Conservation (phyloP, 768 basidiomycete species). For the Kwoniella sp. region DNA sequence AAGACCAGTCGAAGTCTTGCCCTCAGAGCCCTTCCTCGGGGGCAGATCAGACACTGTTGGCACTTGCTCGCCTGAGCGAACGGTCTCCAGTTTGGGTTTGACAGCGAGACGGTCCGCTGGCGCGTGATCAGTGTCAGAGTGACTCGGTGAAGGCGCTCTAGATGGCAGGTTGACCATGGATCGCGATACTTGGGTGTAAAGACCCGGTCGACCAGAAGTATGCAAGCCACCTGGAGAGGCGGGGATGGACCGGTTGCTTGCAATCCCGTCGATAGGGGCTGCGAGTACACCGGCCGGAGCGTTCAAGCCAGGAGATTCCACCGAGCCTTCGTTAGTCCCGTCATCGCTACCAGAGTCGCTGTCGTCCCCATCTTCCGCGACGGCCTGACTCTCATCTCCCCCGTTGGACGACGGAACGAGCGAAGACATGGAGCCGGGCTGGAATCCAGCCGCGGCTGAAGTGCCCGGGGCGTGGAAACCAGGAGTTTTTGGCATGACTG, state of each 20-base stretch:
- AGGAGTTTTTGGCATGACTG: constrained; percentile 2
- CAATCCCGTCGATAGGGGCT: too few species aligned
- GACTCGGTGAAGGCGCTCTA: neutral
- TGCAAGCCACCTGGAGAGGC: too few species aligned
- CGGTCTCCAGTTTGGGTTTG: constrained; percentile 20
- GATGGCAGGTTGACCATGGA: constrained; percentile 39
- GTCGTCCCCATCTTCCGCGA: constrained; percentile 16
- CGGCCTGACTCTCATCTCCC: constrained; percentile 4
- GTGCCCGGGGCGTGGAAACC: constrained; percentile 1
- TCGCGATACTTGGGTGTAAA: constrained; percentile 32
- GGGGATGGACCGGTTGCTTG: too few species aligned
- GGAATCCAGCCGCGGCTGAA: neutral
- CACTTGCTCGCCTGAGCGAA: constrained; percentile 27
- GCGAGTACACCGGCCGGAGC: too few species aligned
- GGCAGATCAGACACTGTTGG: constrained; percentile 30
- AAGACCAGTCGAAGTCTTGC: too few species aligned
- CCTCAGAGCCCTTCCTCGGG: too few species aligned
- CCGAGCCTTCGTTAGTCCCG: constrained; percentile 17
- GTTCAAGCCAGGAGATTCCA: constrained; percentile 1
- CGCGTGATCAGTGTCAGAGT: neutral
- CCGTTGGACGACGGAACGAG: neutral
- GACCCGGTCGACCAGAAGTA: constrained; percentile 19
- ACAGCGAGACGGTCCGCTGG: neutral
- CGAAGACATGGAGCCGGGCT: neutral
- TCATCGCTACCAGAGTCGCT: constrained; percentile 11